phyloP scores from a whole-genome alignment of 2,329 filamentous ascomycete genomes.

The Trichoderma arundinaceum region DNA sequence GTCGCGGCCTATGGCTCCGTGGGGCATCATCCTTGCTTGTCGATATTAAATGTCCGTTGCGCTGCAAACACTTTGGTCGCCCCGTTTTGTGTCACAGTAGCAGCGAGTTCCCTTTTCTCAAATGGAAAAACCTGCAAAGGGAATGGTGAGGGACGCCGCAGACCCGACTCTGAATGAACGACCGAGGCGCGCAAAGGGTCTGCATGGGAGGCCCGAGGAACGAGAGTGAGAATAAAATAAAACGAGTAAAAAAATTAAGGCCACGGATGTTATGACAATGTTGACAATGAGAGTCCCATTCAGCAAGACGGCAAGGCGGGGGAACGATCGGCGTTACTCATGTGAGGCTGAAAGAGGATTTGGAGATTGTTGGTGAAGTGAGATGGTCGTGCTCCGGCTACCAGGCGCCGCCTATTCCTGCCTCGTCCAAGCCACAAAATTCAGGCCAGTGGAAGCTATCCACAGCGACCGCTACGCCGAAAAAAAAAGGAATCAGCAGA shows the following conservation, averaged over 20 bases:
- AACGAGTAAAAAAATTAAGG: neutral
- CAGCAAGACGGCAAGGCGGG: neutral
- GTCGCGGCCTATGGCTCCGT: slow-evolving; percentile 15
- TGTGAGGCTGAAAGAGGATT: slow-evolving; percentile 21
- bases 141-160: slow-evolving; percentile 10
- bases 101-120: too few species aligned
- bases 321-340: neutral
- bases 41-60: slow-evolving; percentile 1
- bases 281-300: neutral
- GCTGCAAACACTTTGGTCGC: slow-evolving; percentile 2
- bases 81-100: slow-evolving; percentile 6
- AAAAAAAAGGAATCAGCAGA: neutral
- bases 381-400: neutral
- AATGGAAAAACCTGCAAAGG: neutral
- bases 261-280: neutral
- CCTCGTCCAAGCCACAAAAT: slow-evolving; percentile 18
- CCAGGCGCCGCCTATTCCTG: slow-evolving; percentile 13
- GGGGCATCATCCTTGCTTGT: slow-evolving; percentile 23
- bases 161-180: slow-evolving; percentile 9
- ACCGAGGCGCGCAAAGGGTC: neutral
- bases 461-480: neutral
- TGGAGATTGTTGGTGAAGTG: slow-evolving; percentile 13
- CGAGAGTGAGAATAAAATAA: neutral
- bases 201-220: slow-evolving; percentile 3
- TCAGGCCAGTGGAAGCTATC: slow-evolving; percentile 3